phyloP scores from a whole-genome alignment of 2,329 filamentous ascomycete species.

The Colletotrichum tabaci region DNA sequence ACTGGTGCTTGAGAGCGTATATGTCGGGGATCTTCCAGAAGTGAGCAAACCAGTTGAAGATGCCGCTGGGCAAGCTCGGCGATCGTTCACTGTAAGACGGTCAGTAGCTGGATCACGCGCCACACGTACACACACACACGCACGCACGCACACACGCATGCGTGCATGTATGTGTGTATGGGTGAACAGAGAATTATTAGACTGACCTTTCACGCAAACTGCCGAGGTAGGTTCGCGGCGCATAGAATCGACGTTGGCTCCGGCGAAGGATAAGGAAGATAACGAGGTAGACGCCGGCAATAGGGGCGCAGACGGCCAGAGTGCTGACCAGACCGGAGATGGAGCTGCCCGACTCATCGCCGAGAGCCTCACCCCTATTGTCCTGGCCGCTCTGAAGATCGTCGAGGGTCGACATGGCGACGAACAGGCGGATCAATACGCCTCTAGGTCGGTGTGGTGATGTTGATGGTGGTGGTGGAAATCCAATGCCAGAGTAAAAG shows the following conservation, averaged over 20 bases:
- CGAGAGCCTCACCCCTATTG: constrained; percentile 23
- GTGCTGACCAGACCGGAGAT: constrained; percentile 61
- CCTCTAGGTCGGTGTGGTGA: constrained; percentile 3
- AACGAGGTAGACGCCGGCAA: constrained; percentile 58
- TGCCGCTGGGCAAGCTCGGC: constrained; percentile 67
- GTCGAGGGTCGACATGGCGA: constrained; percentile 31
- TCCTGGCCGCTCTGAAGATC: constrained; percentile 11
- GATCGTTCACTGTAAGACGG: constrained; percentile 65
- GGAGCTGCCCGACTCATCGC: constrained; percentile 13
- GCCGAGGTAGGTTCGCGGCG: constrained; percentile 65
- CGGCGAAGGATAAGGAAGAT: constrained; percentile 63
- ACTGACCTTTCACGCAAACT: constrained; percentile 59
- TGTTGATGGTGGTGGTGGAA: background rate
- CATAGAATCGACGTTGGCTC: constrained; percentile 64
- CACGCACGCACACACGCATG: no score
- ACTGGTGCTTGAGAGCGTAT: constrained; percentile 86
- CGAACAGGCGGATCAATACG: constrained; percentile 3
- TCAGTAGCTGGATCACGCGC: background rate
- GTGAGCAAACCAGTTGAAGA: constrained; percentile 74
- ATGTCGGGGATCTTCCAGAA: constrained; percentile 79
- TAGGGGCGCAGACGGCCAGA: constrained; percentile 66
- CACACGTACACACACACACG: no score
- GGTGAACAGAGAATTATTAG: background rate
- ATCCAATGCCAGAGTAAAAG: background rate
- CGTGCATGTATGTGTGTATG: no score